These are phyloP conservation scores for Musa beccarii DNA, from an alignment of 176 grass and related monocot species.

Conservation along the genomic window DNA sequence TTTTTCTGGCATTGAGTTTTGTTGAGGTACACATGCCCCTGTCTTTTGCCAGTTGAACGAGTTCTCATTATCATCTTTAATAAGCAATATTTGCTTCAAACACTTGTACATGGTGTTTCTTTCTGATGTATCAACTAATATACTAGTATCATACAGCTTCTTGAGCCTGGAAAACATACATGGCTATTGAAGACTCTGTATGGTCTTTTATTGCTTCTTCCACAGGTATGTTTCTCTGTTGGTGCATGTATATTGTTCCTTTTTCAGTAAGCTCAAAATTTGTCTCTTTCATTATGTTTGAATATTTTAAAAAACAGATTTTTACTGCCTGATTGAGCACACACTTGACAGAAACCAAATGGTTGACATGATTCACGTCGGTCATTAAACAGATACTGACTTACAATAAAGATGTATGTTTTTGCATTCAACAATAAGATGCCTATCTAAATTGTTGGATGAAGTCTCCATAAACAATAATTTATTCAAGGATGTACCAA, in stretches of 20 bases:
- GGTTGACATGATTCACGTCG: too few species aligned
- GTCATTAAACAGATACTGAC: too few species aligned
- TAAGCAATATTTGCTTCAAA: background rate
- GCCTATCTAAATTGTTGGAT: too few species aligned
- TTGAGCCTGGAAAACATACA: conserved; percentile 88
- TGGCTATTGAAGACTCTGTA: conserved; percentile 98
- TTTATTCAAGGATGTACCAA: too few species aligned
- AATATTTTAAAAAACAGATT: too few species aligned
- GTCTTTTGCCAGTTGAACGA: background rate
- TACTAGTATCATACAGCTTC: conserved; percentile 48
- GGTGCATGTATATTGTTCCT: background rate
- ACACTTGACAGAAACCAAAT: too few species aligned
- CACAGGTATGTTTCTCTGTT: conserved; percentile 53
- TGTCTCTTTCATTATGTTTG: background rate
- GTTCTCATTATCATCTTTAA: background rate
- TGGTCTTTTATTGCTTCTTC: conserved; percentile 90
- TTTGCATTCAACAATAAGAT: too few species aligned
- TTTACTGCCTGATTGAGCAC: too few species aligned
- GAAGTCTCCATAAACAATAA: too few species aligned
- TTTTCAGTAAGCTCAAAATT: background rate
- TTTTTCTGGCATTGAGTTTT: background rate
- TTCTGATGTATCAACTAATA: background rate
- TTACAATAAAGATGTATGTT: too few species aligned
- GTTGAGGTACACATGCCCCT: background rate
- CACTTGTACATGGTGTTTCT: conserved; percentile 7